These are phyloP conservation scores for Penicillium tannophilum DNA, from an alignment of 495 filamentous ascomycete species.

Conservation along the genomic window DNA sequence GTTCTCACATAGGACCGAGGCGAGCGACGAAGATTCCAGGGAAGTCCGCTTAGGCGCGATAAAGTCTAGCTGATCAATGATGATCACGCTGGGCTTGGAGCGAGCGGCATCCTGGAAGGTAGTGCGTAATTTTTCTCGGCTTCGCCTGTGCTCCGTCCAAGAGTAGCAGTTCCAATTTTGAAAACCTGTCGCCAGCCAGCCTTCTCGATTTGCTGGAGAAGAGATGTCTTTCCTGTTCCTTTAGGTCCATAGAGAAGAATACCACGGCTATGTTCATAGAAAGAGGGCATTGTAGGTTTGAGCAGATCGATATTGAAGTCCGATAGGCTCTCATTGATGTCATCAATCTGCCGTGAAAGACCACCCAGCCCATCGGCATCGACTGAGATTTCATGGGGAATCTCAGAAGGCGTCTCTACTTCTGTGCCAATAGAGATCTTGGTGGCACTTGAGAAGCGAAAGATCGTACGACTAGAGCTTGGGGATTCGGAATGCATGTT, in stretches of 20 bases:
- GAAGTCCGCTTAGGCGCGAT: conserved; percentile 64
- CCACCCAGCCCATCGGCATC: conserved; percentile 56
- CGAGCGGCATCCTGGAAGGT: conserved; percentile 71
- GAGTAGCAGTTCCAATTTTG: conserved; percentile 58
- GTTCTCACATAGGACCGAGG: conserved; percentile 43
- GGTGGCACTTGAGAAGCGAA: conserved; percentile 34
- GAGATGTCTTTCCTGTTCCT: conserved; percentile 78
- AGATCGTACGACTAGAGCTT: conserved; percentile 35
- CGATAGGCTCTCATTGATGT: conserved; percentile 67
- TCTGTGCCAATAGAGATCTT: conserved; percentile 39
- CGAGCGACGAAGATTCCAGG: conserved; percentile 40
- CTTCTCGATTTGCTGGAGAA: conserved; percentile 66
- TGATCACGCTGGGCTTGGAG: conserved; percentile 75
- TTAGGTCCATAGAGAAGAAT: conserved; percentile 81
- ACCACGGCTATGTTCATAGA: conserved; percentile 49
- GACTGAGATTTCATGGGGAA: conserved; percentile 27
- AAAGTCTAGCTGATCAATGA: conserved; percentile 80
- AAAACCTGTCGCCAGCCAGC: conserved; percentile 70
- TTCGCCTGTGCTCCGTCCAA: conserved; percentile 43
- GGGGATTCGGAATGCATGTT: conserved; percentile 33
- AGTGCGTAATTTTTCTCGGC: conserved; percentile 59
- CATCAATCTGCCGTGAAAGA: conserved; percentile 60
- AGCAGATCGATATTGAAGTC: conserved; percentile 51
- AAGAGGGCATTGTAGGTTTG: conserved; percentile 42
- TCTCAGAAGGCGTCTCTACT: conserved; percentile 16